Base-by-base conservation (phyloP, 768 basidiomycete species). In the Nidularia sp. region DNA sequence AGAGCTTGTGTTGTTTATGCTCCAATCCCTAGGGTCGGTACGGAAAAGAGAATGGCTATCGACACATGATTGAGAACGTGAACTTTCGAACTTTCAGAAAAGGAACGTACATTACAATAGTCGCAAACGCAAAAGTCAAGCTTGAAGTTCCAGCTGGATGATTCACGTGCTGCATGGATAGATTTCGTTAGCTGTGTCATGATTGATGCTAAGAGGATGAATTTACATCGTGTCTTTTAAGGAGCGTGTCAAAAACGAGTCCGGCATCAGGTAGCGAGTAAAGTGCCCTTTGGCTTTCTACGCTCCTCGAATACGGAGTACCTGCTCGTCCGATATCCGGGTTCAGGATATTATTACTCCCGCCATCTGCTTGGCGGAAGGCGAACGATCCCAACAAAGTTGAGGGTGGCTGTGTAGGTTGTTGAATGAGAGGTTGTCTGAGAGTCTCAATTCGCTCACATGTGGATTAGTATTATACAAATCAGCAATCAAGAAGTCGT, bases 101-200 rank as follows among this genome's bases (percentile, higher is more conserved):
- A 25, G 25, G 25, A 25, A 25, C 25, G 2, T 25, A 25, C 25
- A 25, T 25, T 51, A 82, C 66, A 47, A 80, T 59, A 49, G 78
- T 64, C 31, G 80, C 79, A 52, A 81, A 83, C 3, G 79, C 76
- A 55, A 81, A 81, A 56, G 77, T 73, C 29, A 59, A 18, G 25
- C 49, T 51, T 5, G 57, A 59, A 29, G 49, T 54, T 6, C 57
- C 57, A 35, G 49, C 56, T 10, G 57, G 51, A 39, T 59, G 57
- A 15, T 25, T 25, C 29, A 36, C 9, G 3, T 43, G 12, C 53
- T 54, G 33, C 53, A 47, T 44, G 15, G 4, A 41, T 41, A 41
- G 15, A 15, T 15, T 10, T 41, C 39, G 39, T 41, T 25, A 25
- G 25, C 25, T 25, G 25, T 25, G 25, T 25, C 4, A 31, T 18